These are phyloP conservation scores for Sporothrix brunneoviolacea DNA, from an alignment of 2,329 filamentous ascomycete species.

Conservation along the genomic window DNA sequence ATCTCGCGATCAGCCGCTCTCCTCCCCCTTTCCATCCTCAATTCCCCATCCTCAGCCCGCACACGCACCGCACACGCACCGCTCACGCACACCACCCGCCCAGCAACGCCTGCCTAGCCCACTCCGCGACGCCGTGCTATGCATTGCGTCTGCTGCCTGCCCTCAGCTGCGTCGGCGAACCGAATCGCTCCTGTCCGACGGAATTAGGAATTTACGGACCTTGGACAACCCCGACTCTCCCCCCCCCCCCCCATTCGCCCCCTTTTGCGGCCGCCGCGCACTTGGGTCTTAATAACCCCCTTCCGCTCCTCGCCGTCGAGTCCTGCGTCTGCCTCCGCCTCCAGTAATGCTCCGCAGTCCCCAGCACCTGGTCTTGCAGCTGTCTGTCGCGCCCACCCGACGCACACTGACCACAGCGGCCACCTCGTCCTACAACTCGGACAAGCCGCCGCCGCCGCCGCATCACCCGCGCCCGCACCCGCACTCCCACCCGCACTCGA, in stretches of 20 bases:
- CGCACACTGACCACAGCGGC: constrained; percentile 18
- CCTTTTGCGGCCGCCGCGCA: neutral
- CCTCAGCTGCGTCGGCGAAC: constrained; percentile 10
- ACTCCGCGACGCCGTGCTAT: constrained; percentile 12
- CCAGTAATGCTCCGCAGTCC: constrained; percentile 19
- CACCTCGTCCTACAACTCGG: constrained; percentile 11
- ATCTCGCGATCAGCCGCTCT: too few species aligned
- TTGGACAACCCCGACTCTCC: neutral
- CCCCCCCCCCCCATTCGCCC: neutral
- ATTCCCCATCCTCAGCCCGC: neutral
- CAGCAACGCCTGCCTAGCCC: constrained; percentile 14
- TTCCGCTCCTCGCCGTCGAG: neutral
- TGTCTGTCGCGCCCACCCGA: constrained; percentile 20
- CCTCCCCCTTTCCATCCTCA: neutral
- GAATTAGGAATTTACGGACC: constrained; percentile 13
- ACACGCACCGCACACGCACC: neutral
- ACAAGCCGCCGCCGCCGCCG: constrained; percentile 11
- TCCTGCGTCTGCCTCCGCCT: neutral
- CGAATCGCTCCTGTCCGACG: too few species aligned
- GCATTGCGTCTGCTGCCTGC: constrained; percentile 12
- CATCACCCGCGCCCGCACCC: neutral
- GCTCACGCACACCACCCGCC: neutral
- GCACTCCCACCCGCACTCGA: neutral
- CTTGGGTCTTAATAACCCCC: neutral
- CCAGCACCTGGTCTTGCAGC: constrained; percentile 18